Evolutionary conservation across 257 asterid species (phyloP).

Genomic region (Orobanche coerulescens): DNA sequence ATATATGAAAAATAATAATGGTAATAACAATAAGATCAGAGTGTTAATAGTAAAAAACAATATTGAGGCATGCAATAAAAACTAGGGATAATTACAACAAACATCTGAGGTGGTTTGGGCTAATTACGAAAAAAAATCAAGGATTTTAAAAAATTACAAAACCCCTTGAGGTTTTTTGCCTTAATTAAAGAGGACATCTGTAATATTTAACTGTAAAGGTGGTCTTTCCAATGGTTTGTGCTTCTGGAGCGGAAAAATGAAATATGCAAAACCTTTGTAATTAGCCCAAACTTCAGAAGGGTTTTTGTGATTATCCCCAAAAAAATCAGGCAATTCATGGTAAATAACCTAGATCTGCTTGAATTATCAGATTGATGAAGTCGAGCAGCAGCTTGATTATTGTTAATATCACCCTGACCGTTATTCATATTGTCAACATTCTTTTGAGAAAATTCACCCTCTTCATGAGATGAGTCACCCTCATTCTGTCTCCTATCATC

Average conservation of each 20-base stretch:
- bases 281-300: no score
- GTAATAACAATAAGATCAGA: neutral
- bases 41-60: neutral
- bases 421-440: constrained; percentile 36
- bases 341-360: constrained; percentile 55
- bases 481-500: constrained; percentile 25
- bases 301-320: no score
- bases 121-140: no score
- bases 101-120: no score
- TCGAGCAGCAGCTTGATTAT: constrained; percentile 25
- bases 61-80: constrained; percentile 1
- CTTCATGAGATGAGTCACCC: constrained; percentile 42
- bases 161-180: no score
- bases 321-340: constrained; percentile 5
- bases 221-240: no score
- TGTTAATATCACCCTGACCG: constrained; percentile 31
- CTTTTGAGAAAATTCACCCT: constrained; percentile 51
- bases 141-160: no score
- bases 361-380: constrained; percentile 28
- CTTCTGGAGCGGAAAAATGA: no score
- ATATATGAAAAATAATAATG: neutral
- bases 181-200: no score
- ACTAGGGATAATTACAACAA: neutral
- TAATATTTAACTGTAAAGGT: no score
- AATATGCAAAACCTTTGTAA: no score